A percentile compares a stretch with the other conserved stretches of the same genome.
These are phyloP conservation scores for Cytospora piceicola DNA, from an alignment of 2,329 filamentous ascomycete species.

Conservation along the genomic window DNA sequence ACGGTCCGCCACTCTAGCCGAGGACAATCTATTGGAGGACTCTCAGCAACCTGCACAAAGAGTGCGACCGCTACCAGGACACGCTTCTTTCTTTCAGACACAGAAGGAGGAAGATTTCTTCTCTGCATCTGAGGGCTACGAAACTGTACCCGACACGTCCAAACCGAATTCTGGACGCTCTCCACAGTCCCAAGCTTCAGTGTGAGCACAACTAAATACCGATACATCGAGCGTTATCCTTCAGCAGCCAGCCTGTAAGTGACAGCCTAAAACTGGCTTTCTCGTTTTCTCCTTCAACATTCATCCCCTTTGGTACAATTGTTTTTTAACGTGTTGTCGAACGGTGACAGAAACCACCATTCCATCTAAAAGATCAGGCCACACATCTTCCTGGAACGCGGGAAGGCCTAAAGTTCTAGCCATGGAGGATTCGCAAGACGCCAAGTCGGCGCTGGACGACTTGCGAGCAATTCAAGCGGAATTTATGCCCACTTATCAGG, in stretches of 20 bases:
- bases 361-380: background rate
- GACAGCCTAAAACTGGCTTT: background rate
- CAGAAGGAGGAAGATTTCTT: conserved; percentile 25
- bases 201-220: background rate
- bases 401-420: background rate
- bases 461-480: conserved; percentile 24
- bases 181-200: background rate
- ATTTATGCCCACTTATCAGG: conserved; percentile 19
- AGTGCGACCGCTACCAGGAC: conserved; percentile 20
- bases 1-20: conserved; percentile 5
- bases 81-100: conserved; percentile 19
- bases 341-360: background rate
- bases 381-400: background rate
- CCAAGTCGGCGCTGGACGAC: conserved; percentile 16
- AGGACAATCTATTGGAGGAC: conserved; percentile 16
- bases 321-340: background rate
- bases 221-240: background rate
- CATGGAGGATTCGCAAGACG: conserved; percentile 25
- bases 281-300: background rate
- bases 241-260: background rate
- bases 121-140: conserved; percentile 26
- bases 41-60: conserved; percentile 29
- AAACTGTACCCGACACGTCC: conserved; percentile 24
- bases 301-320: background rate
- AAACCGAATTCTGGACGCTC: conserved; percentile 1